Percentiles rank a stretch among this genome's conserved stretches.
Evolutionary conservation across 2,329 filamentous ascomycete species (phyloP).

Genomic region (Apiospora arundinis): DNA sequence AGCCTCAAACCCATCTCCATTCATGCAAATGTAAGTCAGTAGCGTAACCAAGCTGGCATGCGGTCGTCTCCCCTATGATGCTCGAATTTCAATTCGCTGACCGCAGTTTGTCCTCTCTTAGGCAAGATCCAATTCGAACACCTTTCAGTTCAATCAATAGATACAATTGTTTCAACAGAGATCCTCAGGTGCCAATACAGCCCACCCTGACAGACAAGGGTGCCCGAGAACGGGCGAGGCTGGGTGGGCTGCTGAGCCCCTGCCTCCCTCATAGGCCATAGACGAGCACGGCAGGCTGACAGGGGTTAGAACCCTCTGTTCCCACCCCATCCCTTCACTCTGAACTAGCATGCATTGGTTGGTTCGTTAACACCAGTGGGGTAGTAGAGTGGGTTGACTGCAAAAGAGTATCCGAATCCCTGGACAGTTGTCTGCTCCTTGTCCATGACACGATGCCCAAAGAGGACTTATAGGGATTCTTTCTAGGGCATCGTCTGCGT

Average conservation of each 20-base stretch:
- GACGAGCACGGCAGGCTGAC: not conserved
- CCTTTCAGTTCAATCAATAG: not conserved
- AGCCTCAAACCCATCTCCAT: not conserved
- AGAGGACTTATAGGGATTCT: not conserved
- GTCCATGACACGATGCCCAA: not conserved
- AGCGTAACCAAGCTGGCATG: not conserved
- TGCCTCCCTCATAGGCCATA: not conserved
- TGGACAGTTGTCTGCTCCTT: not conserved
- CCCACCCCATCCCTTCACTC: not conserved
- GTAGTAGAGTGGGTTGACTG: not conserved
- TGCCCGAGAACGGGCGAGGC: not conserved
- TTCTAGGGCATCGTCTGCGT: no score
- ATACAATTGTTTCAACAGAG: not conserved
- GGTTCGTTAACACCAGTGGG: not conserved
- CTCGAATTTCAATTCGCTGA: not conserved
- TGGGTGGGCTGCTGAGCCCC: constrained; percentile 21
- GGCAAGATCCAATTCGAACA: not conserved
- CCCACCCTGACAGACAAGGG: not conserved
- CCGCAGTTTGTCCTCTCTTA: not conserved
- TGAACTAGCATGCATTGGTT: constrained; percentile 4
- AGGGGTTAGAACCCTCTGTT: not conserved
- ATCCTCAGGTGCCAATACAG: not conserved
- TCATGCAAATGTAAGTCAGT: not conserved
- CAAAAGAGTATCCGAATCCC: not conserved
- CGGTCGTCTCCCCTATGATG: not conserved